Conservation (phyloP, 176 grass and related monocot species). For the Chrysopogon serrulatus region DNA sequence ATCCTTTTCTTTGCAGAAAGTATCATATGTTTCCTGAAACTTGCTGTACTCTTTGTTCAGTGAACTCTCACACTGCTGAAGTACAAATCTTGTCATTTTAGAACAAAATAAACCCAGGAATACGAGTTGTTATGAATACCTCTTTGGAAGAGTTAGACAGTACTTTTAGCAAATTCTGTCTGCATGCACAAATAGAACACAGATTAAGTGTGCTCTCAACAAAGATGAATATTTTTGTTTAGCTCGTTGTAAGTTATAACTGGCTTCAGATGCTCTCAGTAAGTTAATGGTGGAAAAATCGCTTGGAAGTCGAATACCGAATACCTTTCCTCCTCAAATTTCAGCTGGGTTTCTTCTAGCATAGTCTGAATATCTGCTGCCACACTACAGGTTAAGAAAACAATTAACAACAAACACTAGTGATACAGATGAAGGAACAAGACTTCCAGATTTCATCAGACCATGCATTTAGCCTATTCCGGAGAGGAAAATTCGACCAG, state of each 20-base stretch:
- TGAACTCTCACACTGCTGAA: conserved; percentile 68
- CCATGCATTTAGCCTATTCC: background rate
- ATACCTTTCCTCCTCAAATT: conserved; percentile 82
- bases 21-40: conserved; percentile 74
- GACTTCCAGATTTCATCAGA: background rate
- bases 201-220: background rate
- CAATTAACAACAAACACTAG: background rate
- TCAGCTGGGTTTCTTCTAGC: conserved; percentile 69
- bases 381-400: conserved; percentile 42
- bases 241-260: background rate
- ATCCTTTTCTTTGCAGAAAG: conserved; percentile 72
- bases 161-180: conserved; percentile 72
- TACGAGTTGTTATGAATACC: conserved; percentile 29
- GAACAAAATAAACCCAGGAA: background rate
- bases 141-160: conserved; percentile 77
- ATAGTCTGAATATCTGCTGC: conserved; percentile 55
- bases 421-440: background rate
- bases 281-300: background rate
- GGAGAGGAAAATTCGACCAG: background rate
- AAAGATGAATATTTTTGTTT: background rate
- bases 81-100: conserved; percentile 17
- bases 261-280: background rate
- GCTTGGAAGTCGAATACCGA: conserved; percentile 23
- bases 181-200: conserved; percentile 29
- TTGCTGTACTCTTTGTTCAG: conserved; percentile 77